A percentile compares a stretch with the other conserved stretches of the same genome.
These are phyloP conservation scores for Nicotiana benthamiana DNA, from an alignment of 257 asterid genomes.

Conservation along the genomic window DNA sequence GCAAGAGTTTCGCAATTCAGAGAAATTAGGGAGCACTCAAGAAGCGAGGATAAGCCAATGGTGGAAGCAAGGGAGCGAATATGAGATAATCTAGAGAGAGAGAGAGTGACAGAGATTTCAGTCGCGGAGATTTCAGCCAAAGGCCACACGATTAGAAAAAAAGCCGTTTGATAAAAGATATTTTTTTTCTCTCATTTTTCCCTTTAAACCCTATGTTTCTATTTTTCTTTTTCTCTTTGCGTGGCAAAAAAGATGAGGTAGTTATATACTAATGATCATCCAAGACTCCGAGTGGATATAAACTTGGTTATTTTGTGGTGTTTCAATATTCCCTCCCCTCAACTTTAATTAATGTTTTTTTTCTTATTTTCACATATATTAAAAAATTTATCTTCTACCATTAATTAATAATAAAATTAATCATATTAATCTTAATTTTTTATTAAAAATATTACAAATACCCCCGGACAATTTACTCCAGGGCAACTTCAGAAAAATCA, in stretches of 20 bases:
- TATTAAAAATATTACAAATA: no score
- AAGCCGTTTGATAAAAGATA: not conserved
- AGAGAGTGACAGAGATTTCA: constrained; percentile 7
- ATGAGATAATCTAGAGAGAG: constrained; percentile 19
- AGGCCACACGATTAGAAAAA: not conserved
- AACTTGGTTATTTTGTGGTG: no score
- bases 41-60: constrained; percentile 4
- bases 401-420: no score
- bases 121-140: not conserved
- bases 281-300: not conserved
- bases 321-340: no score
- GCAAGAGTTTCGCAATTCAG: not conserved
- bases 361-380: no score
- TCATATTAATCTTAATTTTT: no score
- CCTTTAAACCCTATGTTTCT: not conserved
- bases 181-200: not conserved
- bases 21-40: not conserved
- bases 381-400: no score
- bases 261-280: not conserved
- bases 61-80: not conserved
- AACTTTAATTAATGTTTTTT: no score
- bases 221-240: not conserved
- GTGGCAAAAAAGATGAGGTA: not conserved
- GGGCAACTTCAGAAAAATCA: no score
- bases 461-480: no score